Conservation (phyloP, 2,329 filamentous ascomycete genomes). For the Byssoonygena ceratinophila region DNA sequence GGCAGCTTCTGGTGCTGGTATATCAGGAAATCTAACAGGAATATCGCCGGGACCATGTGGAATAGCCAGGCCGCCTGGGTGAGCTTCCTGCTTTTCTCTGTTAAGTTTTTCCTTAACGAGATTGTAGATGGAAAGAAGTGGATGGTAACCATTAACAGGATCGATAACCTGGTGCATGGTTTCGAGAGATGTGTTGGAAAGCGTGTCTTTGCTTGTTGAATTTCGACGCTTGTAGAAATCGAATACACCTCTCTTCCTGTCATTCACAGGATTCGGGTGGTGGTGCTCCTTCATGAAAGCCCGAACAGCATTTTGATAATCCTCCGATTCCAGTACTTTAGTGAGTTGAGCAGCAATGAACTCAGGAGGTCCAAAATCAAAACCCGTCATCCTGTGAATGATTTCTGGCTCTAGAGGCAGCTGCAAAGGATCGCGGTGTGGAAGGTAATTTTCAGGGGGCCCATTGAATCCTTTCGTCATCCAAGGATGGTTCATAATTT, state of each 20-base stretch:
- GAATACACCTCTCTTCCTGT: constrained; percentile 83
- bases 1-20: constrained; percentile 71
- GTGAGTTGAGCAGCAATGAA: constrained; percentile 71
- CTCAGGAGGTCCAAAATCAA: constrained; percentile 86
- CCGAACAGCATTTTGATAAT: constrained; percentile 79
- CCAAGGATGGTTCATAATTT: constrained; percentile 94
- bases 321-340: constrained; percentile 80
- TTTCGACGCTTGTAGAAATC: constrained; percentile 95
- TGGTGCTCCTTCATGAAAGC: constrained; percentile 57
- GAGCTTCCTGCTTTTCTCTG: constrained; percentile 54
- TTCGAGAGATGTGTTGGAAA: constrained; percentile 74
- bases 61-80: constrained; percentile 50
- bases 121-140: constrained; percentile 87
- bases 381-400: constrained; percentile 89
- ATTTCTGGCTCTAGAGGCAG: constrained; percentile 74
- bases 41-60: constrained; percentile 48
- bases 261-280: constrained; percentile 49
- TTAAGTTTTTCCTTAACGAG: constrained; percentile 92
- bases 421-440: constrained; percentile 69
- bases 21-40: constrained; percentile 57
- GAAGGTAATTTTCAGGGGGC: constrained; percentile 81
- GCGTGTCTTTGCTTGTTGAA: constrained; percentile 78
- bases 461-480: constrained; percentile 82
- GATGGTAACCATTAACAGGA: constrained; percentile 85
- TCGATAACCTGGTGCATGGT: constrained; percentile 72